Conservation (phyloP, 192 early-diverging fungal species). For the Coemansia sp. region DNA sequence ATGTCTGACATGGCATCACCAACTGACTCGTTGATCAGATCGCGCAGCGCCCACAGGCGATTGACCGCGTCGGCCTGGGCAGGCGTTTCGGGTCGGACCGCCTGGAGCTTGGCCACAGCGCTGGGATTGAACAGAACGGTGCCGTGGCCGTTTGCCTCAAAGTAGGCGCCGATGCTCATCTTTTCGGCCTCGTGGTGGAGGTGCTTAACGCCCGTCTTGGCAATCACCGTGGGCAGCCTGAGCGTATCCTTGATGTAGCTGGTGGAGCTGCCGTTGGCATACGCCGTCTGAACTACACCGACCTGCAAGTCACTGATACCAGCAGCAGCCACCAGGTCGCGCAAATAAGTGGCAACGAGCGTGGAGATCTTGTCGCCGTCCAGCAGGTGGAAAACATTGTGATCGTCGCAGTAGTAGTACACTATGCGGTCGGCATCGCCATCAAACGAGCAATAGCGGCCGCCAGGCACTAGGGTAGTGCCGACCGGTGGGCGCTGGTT, state of each 20-base stretch:
- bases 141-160: slow-evolving; percentile 99
- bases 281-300: slow-evolving; percentile 98
- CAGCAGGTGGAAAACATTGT: slow-evolving; percentile 79
- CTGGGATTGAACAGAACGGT: slow-evolving; percentile 93
- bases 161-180: slow-evolving; percentile 98
- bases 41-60: slow-evolving; percentile 77
- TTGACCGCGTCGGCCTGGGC: slow-evolving; percentile 75
- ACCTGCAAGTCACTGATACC: slow-evolving; percentile 75
- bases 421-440: slow-evolving; percentile 99
- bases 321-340: slow-evolving; percentile 80
- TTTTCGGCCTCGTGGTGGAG: slow-evolving; percentile 97
- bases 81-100: slow-evolving; percentile 55
- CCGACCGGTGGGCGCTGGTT: slow-evolving; percentile 76
- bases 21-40: slow-evolving; percentile 98
- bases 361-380: slow-evolving; percentile 99
- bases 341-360: slow-evolving; percentile 90
- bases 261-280: slow-evolving; percentile 97
- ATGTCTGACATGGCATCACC: slow-evolving; percentile 98
- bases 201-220: slow-evolving; percentile 97
- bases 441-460: slow-evolving; percentile 87
- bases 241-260: slow-evolving; percentile 85
- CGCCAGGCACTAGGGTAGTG: slow-evolving; percentile 58
- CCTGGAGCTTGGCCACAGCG: slow-evolving; percentile 58
- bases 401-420: slow-evolving; percentile 83
- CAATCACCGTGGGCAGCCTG: slow-evolving; percentile 92